phyloP scores from a whole-genome alignment of 495 filamentous ascomycete species.

The Penicillium crystallinum region DNA sequence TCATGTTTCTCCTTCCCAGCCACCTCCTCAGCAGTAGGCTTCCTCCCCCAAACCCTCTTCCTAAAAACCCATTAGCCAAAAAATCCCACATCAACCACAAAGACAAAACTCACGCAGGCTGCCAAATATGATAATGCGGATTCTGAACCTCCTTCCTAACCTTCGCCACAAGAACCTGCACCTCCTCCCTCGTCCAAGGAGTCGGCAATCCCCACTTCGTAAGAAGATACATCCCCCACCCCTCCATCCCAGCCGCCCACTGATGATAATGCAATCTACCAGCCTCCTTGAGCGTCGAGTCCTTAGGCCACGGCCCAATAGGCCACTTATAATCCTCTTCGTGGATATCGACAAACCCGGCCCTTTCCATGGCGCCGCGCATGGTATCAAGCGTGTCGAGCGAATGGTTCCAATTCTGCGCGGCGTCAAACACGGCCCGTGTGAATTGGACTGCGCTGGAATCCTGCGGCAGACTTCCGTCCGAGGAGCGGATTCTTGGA shows the following conservation, averaged over 20 bases:
- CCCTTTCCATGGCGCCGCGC: slow-evolving; percentile 13
- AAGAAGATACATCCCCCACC: slow-evolving; percentile 6
- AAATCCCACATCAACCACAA: not conserved
- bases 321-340: slow-evolving; percentile 2
- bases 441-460: slow-evolving; percentile 15
- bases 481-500: slow-evolving; percentile 32
- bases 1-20: slow-evolving; percentile 19
- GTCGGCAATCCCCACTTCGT: slow-evolving; percentile 4
- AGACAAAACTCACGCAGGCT: not conserved
- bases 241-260: slow-evolving; percentile 13
- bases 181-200: slow-evolving; percentile 12
- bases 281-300: slow-evolving; percentile 4
- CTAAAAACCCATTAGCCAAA: not conserved
- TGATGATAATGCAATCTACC: slow-evolving; percentile 5
- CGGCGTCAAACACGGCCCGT: slow-evolving; percentile 8
- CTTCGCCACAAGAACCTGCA: slow-evolving; percentile 8
- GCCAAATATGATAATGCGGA: slow-evolving; percentile 6
- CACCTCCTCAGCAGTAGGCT: slow-evolving; percentile 55
- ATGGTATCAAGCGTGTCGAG: slow-evolving; percentile 8
- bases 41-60: slow-evolving; percentile 2
- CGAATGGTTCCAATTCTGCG: not conserved
- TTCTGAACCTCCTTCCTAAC: slow-evolving; percentile 2
- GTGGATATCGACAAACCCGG: slow-evolving; percentile 24
- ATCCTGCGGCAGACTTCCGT: slow-evolving; percentile 27
- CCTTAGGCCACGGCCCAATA: slow-evolving; percentile 10